These are phyloP conservation scores for Hortiboletus campestris DNA, from an alignment of 768 basidiomycete species.

Conservation along the genomic window DNA sequence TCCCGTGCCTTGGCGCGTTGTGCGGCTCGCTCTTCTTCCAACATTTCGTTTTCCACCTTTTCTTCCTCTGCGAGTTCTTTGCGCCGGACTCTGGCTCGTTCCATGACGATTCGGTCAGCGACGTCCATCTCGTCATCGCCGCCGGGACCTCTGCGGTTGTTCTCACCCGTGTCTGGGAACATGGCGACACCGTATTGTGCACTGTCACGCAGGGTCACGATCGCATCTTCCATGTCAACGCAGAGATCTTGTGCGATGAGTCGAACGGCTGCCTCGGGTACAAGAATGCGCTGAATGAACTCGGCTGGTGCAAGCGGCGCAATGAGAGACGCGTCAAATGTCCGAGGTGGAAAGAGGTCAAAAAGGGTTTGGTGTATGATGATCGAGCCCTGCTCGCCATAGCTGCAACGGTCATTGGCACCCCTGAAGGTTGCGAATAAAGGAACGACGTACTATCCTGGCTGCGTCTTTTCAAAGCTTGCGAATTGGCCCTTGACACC, in stretches of 20 bases:
- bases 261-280: conserved; percentile 80
- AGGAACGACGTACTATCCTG: conserved; percentile 74
- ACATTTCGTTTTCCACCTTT: conserved; percentile 29
- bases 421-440: neutral
- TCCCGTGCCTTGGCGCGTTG: conserved; percentile 19
- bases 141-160: conserved; percentile 34
- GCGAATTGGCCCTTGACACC: conserved; percentile 75
- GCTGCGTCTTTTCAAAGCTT: conserved; percentile 78
- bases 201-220: conserved; percentile 68
- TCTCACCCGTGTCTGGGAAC: conserved; percentile 57
- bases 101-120: conserved; percentile 43
- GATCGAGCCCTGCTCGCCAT: conserved; percentile 81
- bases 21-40: conserved; percentile 23
- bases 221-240: conserved; percentile 46
- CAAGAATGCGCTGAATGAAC: conserved; percentile 81
- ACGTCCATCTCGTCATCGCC: conserved; percentile 32
- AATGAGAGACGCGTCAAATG: conserved; percentile 52
- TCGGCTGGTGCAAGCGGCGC: conserved; percentile 69
- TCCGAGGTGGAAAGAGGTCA: conserved; percentile 65
- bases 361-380: conserved; percentile 78
- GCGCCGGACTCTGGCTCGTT: conserved; percentile 41
- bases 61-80: conserved; percentile 44
- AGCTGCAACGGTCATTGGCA: conserved; percentile 44
- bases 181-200: conserved; percentile 80
- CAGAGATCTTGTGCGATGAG: conserved; percentile 80